These are phyloP conservation scores for Neofusicoccum sp. DNA, from an alignment of 2,329 filamentous ascomycete genomes.

Conservation along the genomic window DNA sequence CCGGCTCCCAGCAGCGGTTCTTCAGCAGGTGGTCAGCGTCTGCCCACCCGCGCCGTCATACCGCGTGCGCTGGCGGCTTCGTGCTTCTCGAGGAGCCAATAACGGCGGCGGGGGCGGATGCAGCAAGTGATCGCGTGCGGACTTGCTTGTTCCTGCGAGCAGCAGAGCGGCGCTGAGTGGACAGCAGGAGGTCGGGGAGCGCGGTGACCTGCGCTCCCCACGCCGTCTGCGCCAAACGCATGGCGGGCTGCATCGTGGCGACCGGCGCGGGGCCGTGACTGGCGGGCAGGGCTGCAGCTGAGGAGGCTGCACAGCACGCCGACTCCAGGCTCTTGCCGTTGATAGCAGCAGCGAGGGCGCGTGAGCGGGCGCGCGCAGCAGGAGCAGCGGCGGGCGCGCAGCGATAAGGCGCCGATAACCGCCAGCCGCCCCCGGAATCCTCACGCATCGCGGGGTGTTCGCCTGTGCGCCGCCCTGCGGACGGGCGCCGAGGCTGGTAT, in stretches of 20 bases:
- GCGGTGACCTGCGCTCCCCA: neutral
- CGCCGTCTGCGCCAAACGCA: neutral
- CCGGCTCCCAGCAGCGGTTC: neutral
- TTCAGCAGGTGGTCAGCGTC: conserved; percentile 1
- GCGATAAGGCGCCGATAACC: conserved; percentile 16
- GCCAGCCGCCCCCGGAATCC: neutral
- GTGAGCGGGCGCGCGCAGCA: neutral
- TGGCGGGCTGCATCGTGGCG: conserved; percentile 4
- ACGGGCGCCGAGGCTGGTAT: neutral
- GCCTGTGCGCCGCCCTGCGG: neutral
- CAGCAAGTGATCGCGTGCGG: conserved; percentile 12
- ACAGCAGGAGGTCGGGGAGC: neutral
- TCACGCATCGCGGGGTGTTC: conserved; percentile 2
- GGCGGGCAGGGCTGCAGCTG: conserved; percentile 3
- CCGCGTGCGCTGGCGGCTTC: neutral
- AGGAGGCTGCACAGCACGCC: neutral
- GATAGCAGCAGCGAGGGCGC: neutral
- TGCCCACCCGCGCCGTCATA: conserved; percentile 7
- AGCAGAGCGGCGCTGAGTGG: neutral
- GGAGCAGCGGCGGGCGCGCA: neutral
- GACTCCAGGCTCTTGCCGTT: neutral
- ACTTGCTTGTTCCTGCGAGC: conserved; percentile 17
- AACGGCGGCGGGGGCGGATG: neutral
- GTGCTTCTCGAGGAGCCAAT: neutral
- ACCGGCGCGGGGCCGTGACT: neutral